A percentile compares a stretch with the other conserved stretches of the same genome.
phyloP scores from a whole-genome alignment of 768 basidiomycete genomes.

The Tulasnella sp. region DNA sequence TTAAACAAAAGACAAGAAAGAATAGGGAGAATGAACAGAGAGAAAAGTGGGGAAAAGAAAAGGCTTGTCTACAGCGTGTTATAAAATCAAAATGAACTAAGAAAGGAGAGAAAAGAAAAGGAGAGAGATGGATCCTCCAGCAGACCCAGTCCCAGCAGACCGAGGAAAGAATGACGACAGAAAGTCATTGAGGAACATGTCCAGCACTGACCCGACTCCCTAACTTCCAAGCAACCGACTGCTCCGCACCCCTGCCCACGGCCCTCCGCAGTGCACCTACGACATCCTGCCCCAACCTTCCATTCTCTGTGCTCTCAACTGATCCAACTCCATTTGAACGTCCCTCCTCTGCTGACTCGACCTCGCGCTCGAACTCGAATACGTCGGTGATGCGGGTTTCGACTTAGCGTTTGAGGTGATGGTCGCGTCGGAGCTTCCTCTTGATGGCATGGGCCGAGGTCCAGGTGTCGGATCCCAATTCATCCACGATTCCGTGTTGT shows the following conservation, averaged over 20 bases:
- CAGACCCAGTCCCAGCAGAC: neutral
- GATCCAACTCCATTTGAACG: conserved; percentile 5
- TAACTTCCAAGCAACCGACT: neutral
- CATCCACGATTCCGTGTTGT: conserved; percentile 5
- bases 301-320: neutral
- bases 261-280: neutral
- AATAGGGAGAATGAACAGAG: neutral
- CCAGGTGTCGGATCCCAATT: neutral
- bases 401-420: neutral
- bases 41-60: neutral
- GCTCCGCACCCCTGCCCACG: neutral
- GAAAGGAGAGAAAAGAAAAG: neutral
- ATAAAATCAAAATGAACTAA: neutral
- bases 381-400: neutral
- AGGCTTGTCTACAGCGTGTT: neutral
- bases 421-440: neutral
- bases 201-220: neutral
- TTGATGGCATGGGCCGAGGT: neutral
- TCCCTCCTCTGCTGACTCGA: neutral
- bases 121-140: neutral
- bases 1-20: neutral
- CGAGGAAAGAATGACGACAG: neutral
- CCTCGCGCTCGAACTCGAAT: neutral
- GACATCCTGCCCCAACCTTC: conserved; percentile 3
- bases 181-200: neutral